Base-by-base conservation (phyloP, 208 protist genomes). In the Sergeia podlipaevii region DNA sequence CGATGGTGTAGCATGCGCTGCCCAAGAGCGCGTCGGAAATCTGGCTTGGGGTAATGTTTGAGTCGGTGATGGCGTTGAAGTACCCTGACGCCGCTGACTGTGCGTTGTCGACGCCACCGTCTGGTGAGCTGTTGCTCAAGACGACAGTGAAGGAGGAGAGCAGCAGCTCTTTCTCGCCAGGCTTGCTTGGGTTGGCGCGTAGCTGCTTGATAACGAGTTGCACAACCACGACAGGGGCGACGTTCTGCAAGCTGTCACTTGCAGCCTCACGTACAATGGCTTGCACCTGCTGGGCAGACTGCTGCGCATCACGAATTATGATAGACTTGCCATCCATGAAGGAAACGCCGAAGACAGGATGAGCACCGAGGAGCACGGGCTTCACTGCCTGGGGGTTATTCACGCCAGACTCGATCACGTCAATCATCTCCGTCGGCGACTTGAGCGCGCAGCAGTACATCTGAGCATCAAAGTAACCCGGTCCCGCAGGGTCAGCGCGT, bases 121-220 rank as follows among this genome's bases (percentile, higher is more conserved):
- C 68, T 2, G 10, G 44, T n/a, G 58, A 8, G 0, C 62, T 63
- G 65, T 61, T 66, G 60, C 65, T 74, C 46, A 80, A 44, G 13
- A 77, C 45, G 18, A 78, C 53, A 11, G 71, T 24, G 13, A 83
- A 45, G 0, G 79, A 87, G 2, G 74, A 77, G 15, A 87, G 53
- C 23, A 77, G 65, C 15, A 87, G 65, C n/a, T 80, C 74, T 7
- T 32, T 63, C 0, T 49, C 46, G 43, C 41, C 53, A 10, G 53
- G 48, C n/a, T 23, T 47, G 33, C 71, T 72, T 46, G 68, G 43
- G 21, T 50, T 36, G 3, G 61, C 60, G 5, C 74, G 76, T 15
- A 73, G 27, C 71, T 87, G 79, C 54, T 87, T 87, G 23, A 80
- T 41, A 2, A 87, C 47, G n/a, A 72, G 63, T 30, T 83, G 63